A percentile compares a stretch with the other conserved stretches of the same genome.
Conservation (phyloP, 768 basidiomycete species). For the Macrolepiota fuliginosa region DNA sequence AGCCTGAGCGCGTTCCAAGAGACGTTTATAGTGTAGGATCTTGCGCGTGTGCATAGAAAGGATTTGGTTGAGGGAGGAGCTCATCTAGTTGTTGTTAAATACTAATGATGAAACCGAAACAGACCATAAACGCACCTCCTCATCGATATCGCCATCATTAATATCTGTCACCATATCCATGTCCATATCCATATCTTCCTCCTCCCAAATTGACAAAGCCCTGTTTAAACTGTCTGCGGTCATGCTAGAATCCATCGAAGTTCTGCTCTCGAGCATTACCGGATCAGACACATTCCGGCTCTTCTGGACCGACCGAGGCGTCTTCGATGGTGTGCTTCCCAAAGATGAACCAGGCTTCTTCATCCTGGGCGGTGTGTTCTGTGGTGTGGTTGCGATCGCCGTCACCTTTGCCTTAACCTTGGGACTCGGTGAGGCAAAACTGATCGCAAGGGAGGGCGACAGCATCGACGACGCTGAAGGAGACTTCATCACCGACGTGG, state of each 20-base stretch:
- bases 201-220: slow-evolving; percentile 31
- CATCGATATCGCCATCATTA: slow-evolving; percentile 60
- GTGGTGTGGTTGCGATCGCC: slow-evolving; percentile 24
- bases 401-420: slow-evolving; percentile 23
- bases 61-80: slow-evolving; percentile 34
- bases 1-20: slow-evolving; percentile 79
- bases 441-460: slow-evolving; percentile 32
- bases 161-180: slow-evolving; percentile 73
- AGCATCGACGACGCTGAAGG: slow-evolving; percentile 23
- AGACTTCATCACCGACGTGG: slow-evolving; percentile 25
- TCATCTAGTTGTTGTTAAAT: slow-evolving; percentile 28
- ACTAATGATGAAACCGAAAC: slow-evolving; percentile 7
- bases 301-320: slow-evolving; percentile 12
- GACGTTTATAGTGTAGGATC: slow-evolving; percentile 71
- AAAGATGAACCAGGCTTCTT: neutral
- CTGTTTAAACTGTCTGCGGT: slow-evolving; percentile 28
- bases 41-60: slow-evolving; percentile 48
- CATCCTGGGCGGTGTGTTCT: slow-evolving; percentile 27
- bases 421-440: slow-evolving; percentile 39
- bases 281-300: slow-evolving; percentile 11
- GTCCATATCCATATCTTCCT: slow-evolving; percentile 54
- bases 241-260: slow-evolving; percentile 23
- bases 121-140: slow-evolving; percentile 48
- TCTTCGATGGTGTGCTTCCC: slow-evolving; percentile 21
- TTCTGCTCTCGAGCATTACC: slow-evolving; percentile 20